These are phyloP conservation scores for Capillidium rhysosporum DNA, from an alignment of 371 early-diverging fungal genomes.

Conservation along the genomic window DNA sequence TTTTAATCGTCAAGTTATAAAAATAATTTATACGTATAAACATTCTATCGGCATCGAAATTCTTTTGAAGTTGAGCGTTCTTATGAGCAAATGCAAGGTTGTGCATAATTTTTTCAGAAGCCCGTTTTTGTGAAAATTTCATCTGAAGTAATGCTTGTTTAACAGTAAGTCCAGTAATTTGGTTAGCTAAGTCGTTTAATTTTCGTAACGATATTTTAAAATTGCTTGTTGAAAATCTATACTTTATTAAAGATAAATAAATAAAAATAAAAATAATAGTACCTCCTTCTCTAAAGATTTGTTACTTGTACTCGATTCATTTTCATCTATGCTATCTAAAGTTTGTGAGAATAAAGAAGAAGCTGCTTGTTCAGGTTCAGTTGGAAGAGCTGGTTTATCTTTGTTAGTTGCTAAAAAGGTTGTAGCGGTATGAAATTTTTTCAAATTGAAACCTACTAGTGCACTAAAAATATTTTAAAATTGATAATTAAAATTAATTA, in stretches of 20 bases:
- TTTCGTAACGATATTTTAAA: conserved; percentile 62
- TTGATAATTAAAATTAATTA: neutral
- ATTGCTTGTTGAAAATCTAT: conserved; percentile 40
- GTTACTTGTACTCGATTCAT: no score
- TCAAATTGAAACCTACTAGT: neutral
- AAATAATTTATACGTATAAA: conserved; percentile 17
- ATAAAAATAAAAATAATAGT: neutral
- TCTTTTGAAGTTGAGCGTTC: conserved; percentile 43
- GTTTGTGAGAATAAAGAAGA: conserved; percentile 1
- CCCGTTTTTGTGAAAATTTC: conserved; percentile 61
- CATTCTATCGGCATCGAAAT: conserved; percentile 37
- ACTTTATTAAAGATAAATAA: conserved; percentile 16
- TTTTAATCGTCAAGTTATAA: neutral
- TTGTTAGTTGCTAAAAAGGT: neutral
- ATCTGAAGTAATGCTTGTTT: conserved; percentile 72
- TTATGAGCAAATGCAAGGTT: conserved; percentile 50
- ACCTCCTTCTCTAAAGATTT: conserved; percentile 1
- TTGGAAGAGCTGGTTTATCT: neutral
- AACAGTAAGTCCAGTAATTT: conserved; percentile 54
- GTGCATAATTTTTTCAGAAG: conserved; percentile 44
- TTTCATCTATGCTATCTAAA: neutral
- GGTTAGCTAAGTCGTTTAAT: conserved; percentile 64
- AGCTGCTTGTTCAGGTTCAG: neutral
- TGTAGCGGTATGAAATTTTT: neutral
- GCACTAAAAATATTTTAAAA: neutral